Percentiles rank a stretch among this genome's conserved stretches.
These are phyloP conservation scores for Ophiocordyceps robertsii DNA, from an alignment of 2,329 filamentous ascomycete genomes.

Conservation along the genomic window DNA sequence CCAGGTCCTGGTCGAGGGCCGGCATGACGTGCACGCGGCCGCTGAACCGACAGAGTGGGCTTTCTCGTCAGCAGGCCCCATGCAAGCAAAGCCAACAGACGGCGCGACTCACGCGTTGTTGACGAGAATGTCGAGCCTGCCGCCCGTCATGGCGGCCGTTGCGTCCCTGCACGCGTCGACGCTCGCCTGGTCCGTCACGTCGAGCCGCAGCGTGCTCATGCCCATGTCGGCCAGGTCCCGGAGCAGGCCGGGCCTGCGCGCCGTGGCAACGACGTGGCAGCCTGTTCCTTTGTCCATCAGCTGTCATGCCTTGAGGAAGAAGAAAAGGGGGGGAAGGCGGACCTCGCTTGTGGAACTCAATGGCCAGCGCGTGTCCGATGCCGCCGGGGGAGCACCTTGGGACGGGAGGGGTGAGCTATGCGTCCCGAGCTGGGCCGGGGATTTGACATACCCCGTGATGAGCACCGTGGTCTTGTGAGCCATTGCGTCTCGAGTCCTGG, in stretches of 20 bases:
- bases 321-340: background rate
- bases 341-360: conserved; percentile 40
- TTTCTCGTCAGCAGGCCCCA: background rate
- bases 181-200: conserved; percentile 38
- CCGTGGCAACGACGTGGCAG: conserved; percentile 41
- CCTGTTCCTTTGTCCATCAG: too few relatives aligned
- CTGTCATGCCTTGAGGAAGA: too few relatives aligned
- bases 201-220: conserved; percentile 35
- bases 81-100: background rate
- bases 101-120: conserved; percentile 38
- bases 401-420: background rate
- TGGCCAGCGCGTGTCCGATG: conserved; percentile 40
- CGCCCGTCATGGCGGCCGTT: conserved; percentile 33
- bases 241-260: conserved; percentile 35
- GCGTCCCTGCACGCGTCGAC: conserved; percentile 33
- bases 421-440: conserved; percentile 1
- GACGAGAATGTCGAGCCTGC: conserved; percentile 42
- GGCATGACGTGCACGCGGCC: conserved; percentile 38
- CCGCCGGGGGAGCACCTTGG: conserved; percentile 45
- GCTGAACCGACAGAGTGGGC: conserved; percentile 12
- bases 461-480: conserved; percentile 27
- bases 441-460: conserved; percentile 30
- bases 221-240: conserved; percentile 28
- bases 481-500: background rate
- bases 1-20: conserved; percentile 35